A percentile compares a stretch with the other conserved stretches of the same genome.
Evolutionary conservation across 176 grass and related monocot genomes (phyloP).

Genomic region (Melocanna baccifera): DNA sequence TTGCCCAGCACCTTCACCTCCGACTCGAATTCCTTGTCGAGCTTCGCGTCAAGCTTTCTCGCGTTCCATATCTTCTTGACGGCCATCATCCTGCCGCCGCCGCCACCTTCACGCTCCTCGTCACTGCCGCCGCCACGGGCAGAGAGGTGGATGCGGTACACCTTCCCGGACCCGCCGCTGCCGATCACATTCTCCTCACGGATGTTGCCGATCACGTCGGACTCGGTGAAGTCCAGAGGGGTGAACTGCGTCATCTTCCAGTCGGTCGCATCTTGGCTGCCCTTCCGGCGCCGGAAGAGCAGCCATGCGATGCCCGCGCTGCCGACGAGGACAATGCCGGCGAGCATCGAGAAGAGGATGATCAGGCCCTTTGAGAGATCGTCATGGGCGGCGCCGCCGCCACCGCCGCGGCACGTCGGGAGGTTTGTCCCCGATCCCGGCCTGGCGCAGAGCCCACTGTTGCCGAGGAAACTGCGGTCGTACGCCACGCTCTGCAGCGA

Average conservation of each 20-base stretch:
- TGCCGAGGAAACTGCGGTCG: slow-evolving; percentile 61
- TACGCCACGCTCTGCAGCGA: slow-evolving; percentile 52
- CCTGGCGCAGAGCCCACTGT: slow-evolving; percentile 53
- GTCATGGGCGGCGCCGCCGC: background rate
- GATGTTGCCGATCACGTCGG: slow-evolving; percentile 46
- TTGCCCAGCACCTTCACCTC: slow-evolving; percentile 76
- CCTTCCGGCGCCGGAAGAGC: slow-evolving; percentile 38
- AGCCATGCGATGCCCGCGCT: slow-evolving; percentile 37
- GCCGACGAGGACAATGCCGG: slow-evolving; percentile 29
- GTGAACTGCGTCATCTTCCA: slow-evolving; percentile 76
- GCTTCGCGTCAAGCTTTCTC: slow-evolving; percentile 37
- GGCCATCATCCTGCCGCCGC: slow-evolving; percentile 41
- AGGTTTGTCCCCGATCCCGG: slow-evolving; percentile 16
- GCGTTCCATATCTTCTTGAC: slow-evolving; percentile 63
- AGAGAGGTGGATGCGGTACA: slow-evolving; percentile 53
- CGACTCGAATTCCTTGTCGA: slow-evolving; percentile 65
- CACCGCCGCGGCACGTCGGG: background rate
- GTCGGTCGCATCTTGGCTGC: slow-evolving; percentile 30
- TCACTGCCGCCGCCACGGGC: background rate
- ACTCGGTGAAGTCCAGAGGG: slow-evolving; percentile 48
- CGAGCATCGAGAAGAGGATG: slow-evolving; percentile 41
- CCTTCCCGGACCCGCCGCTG: slow-evolving; percentile 65
- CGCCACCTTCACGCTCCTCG: slow-evolving; percentile 1
- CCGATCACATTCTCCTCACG: slow-evolving; percentile 67
- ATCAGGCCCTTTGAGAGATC: slow-evolving; percentile 49